Base-by-base conservation (phyloP, 2,329 filamentous ascomycete species). In the Fusarium sp. region DNA sequence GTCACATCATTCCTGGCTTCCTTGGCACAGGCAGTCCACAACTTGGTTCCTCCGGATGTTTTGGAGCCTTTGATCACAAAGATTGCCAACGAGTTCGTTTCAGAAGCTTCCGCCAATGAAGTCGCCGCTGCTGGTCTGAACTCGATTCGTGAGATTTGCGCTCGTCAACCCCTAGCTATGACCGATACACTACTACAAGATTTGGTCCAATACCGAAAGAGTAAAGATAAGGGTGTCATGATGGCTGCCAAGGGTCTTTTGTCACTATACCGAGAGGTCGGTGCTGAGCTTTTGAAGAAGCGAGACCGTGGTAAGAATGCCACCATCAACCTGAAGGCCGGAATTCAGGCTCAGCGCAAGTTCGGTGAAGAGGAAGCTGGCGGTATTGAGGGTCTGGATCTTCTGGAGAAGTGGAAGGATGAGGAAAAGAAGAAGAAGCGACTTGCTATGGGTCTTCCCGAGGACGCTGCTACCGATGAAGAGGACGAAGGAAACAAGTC, bases 51-150 rank as follows among this genome's bases (percentile, higher is more conserved):
- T 0, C 95, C 95, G 1, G 96, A 99, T 83, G 92, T 90, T 0
- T 85, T 99, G 13, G 94, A 98, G 78, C 95, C 96, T 1, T 83
- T 98, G 7, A 85, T 99, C 4, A 91, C 93, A 78, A 98, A 98
- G 82, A 98, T 99, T 74, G 95, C 96, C 32, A 98, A 98, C 77
- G 96, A 99, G 79, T 99, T 99, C 77, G 95, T 99, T 3, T 97
- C 94, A 1, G 96, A 99, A 82, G 96, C 93, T 2, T 90, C 94
- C 0, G 94, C 96, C 1, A 88, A 92, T 5, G 94, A 98, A 80
- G 95, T 99, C 30, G 93, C 93, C 1, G 91, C 94, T 6, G 95
- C 96, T 7, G 96, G 95, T 76, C 85, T 99, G 57, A 98, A 98
- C 78, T 92, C 94, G 16, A 98, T 99, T 71, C 90, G 96, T 53